These are phyloP conservation scores for Dissoconium aciculare DNA, from an alignment of 2,329 filamentous ascomycete genomes.

Conservation along the genomic window DNA sequence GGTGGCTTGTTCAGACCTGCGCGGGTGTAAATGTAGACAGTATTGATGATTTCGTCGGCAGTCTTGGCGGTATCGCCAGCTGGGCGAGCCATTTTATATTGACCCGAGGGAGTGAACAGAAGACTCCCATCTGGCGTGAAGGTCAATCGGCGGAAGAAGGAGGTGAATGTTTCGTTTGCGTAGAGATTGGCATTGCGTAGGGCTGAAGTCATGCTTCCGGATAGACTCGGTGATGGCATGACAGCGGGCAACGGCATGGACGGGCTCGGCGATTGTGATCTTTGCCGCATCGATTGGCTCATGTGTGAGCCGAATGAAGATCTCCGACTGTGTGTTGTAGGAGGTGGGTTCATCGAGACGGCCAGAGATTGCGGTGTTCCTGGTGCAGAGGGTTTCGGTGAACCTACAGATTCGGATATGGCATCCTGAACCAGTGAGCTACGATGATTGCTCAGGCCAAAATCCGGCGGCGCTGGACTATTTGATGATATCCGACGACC, in stretches of 20 bases:
- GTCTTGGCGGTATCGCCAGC: conserved; percentile 57
- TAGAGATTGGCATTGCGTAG: conserved; percentile 82
- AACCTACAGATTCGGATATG: conserved; percentile 48
- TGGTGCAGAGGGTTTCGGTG: conserved; percentile 77
- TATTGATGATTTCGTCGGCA: conserved; percentile 80
- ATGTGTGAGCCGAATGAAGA: conserved; percentile 65
- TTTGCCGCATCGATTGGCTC: conserved; percentile 51
- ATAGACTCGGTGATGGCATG: conserved; percentile 80
- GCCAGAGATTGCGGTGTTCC: conserved; percentile 83
- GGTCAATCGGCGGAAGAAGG: conserved; percentile 84
- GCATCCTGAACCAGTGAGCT: conserved; percentile 46
- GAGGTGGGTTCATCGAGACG: conserved; percentile 90
- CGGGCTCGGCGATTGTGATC: conserved; percentile 84
- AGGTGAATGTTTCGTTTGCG: conserved; percentile 90
- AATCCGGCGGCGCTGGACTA: conserved; percentile 81
- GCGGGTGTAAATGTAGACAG: conserved; percentile 93
- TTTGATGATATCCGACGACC: conserved; percentile 76
- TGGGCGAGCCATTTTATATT: conserved; percentile 69
- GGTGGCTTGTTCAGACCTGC: conserved; percentile 95
- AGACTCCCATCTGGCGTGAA: conserved; percentile 93
- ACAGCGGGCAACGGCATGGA: conserved; percentile 89
- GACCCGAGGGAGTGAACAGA: conserved; percentile 83
- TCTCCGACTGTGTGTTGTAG: conserved; percentile 79
- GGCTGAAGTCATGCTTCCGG: conserved; percentile 39
- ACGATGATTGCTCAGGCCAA: conserved; percentile 37